A percentile compares a stretch with the other conserved stretches of the same genome.
Evolutionary conservation across 2,329 filamentous ascomycete species (phyloP).

Genomic region (Aureobasidium sp.): DNA sequence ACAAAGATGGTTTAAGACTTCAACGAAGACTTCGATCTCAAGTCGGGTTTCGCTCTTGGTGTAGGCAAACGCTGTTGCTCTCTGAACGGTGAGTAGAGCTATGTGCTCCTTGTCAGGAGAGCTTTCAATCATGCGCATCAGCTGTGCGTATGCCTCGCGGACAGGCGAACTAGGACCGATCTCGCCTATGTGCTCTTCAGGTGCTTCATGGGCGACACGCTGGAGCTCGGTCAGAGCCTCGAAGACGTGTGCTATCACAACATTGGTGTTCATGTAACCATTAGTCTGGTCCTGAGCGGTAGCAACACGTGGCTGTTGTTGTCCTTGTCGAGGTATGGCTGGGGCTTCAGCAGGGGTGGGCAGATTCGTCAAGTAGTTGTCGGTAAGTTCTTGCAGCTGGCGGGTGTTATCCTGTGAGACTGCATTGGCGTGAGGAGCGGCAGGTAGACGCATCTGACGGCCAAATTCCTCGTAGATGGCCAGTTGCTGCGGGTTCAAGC

Average conservation of each 20-base stretch:
- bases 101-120: conserved; percentile 49
- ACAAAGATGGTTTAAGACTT: conserved; percentile 53
- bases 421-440: conserved; percentile 43
- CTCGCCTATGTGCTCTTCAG: conserved; percentile 50
- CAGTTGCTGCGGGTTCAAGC: conserved; percentile 84
- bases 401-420: conserved; percentile 50
- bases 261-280: conserved; percentile 49
- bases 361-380: conserved; percentile 53
- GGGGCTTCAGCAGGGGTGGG: conserved; percentile 55
- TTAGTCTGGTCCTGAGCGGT: conserved; percentile 42
- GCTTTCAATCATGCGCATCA: conserved; percentile 44
- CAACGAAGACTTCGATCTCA: conserved; percentile 55
- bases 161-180: conserved; percentile 46
- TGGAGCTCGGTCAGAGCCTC: conserved; percentile 49
- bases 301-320: conserved; percentile 40
- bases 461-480: conserved; percentile 96
- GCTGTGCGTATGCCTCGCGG: conserved; percentile 50
- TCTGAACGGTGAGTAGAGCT: conserved; percentile 46
- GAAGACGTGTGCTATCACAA: conserved; percentile 44
- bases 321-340: conserved; percentile 49
- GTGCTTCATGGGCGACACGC: conserved; percentile 45
- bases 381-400: conserved; percentile 54
- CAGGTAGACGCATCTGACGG: conserved; percentile 59
- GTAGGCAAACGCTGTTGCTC: conserved; percentile 39
- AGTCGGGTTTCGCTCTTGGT: conserved; percentile 45